Percentiles rank a stretch among this genome's conserved stretches.
phyloP scores from a whole-genome alignment of 2,329 filamentous ascomycete species.

The Parastagonospora nodorum region DNA sequence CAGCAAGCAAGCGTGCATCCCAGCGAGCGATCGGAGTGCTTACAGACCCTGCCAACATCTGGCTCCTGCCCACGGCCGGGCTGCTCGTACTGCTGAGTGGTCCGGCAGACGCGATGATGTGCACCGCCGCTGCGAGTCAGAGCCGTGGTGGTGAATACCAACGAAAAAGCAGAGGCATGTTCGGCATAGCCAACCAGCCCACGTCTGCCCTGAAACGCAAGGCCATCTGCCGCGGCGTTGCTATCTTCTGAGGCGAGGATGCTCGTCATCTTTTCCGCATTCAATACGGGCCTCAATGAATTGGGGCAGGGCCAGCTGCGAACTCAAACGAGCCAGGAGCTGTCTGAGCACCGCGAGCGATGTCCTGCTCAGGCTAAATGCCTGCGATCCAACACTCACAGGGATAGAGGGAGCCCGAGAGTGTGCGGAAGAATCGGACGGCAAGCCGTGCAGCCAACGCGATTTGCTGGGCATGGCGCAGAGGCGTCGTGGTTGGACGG shows the following conservation, averaged over 20 bases:
- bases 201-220: slow-evolving; percentile 37
- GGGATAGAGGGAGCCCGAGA: slow-evolving; percentile 39
- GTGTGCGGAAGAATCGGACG: slow-evolving; percentile 43
- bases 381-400: slow-evolving; percentile 26
- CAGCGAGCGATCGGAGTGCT: slow-evolving; percentile 33
- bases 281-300: slow-evolving; percentile 34
- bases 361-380: slow-evolving; percentile 46
- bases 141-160: slow-evolving; percentile 12
- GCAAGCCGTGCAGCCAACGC: slow-evolving; percentile 38
- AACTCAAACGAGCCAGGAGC: slow-evolving; percentile 3
- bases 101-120: slow-evolving; percentile 42
- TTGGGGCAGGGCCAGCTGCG: slow-evolving; percentile 32
- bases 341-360: slow-evolving; percentile 17
- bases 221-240: slow-evolving; percentile 32
- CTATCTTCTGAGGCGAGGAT: slow-evolving; percentile 10
- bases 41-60: slow-evolving; percentile 34
- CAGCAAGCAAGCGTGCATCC: slow-evolving; percentile 15
- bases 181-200: slow-evolving; percentile 27
- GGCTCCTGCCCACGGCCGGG: slow-evolving; percentile 15
- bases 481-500: slow-evolving; percentile 28
- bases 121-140: slow-evolving; percentile 41
- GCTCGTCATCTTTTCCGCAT: slow-evolving; percentile 32
- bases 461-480: slow-evolving; percentile 20
- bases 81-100: slow-evolving; percentile 27
- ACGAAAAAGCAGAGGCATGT: slow-evolving; percentile 22